Conservation (phyloP, 257 asterid genomes). For the Nemophila menziesii region DNA sequence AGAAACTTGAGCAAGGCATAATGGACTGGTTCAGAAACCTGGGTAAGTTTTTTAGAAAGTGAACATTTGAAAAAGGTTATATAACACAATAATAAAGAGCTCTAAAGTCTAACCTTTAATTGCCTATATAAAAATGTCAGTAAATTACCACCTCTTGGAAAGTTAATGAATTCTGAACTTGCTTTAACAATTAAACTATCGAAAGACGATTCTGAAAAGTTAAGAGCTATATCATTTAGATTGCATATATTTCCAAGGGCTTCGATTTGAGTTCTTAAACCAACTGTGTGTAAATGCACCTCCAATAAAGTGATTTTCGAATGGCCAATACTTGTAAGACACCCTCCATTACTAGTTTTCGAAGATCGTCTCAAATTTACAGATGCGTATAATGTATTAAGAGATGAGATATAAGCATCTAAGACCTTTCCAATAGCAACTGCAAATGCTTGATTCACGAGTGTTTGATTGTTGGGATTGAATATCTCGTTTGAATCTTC, state of each 20-base stretch:
- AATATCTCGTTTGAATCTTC: constrained; percentile 21
- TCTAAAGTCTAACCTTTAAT: constrained; percentile 52
- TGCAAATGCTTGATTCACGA: constrained; percentile 90
- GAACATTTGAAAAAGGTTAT: constrained; percentile 7
- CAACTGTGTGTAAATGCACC: constrained; percentile 70
- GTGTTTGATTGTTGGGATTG: constrained; percentile 24
- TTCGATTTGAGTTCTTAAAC: constrained; percentile 70
- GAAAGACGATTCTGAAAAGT: constrained; percentile 44
- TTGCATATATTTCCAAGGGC: constrained; percentile 84
- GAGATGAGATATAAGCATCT: constrained; percentile 64
- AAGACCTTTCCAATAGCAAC: constrained; percentile 68
- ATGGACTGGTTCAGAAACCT: constrained; percentile 89
- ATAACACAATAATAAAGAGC: not conserved
- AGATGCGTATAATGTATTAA: constrained; percentile 71
- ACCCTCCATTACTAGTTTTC: constrained; percentile 47
- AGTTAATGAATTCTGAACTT: constrained; percentile 35
- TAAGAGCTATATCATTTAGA: constrained; percentile 41
- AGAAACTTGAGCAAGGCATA: constrained; percentile 72
- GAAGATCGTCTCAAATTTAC: constrained; percentile 51
- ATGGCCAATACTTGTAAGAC: constrained; percentile 65
- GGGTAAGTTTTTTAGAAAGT: constrained; percentile 13
- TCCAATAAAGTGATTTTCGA: constrained; percentile 72
- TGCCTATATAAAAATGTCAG: constrained; percentile 71
- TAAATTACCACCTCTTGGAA: constrained; percentile 76
- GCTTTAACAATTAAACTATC: constrained; percentile 47